Evolutionary conservation across 148 eudicot genomes (phyloP).

Genomic region (Selenicereus undatus): DNA sequence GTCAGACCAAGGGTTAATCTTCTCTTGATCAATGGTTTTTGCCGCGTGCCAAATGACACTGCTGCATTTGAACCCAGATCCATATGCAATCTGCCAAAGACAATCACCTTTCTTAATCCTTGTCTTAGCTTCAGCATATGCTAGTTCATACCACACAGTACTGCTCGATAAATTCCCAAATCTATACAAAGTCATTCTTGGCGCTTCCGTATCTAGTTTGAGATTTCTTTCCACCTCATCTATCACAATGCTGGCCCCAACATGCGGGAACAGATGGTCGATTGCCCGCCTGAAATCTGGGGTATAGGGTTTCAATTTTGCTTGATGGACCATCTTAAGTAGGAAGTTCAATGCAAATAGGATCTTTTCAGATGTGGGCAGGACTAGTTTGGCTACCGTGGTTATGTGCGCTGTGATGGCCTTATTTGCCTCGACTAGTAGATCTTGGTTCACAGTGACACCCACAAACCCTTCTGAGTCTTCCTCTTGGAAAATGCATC

Average conservation of each 20-base stretch:
- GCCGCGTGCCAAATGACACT: conserved; percentile 6
- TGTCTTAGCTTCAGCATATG: conserved; percentile 11
- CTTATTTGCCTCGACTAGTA: conserved; percentile 24
- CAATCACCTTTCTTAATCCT: conserved; percentile 2
- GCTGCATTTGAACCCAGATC: conserved; percentile 8
- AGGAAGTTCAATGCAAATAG: background rate
- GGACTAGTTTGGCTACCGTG: conserved; percentile 23
- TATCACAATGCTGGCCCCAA: background rate
- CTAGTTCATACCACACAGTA: conserved; percentile 9
- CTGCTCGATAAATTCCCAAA: conserved; percentile 6
- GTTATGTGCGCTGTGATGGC: conserved; percentile 27
- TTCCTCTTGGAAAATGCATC: conserved; percentile 34
- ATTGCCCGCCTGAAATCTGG: conserved; percentile 13
- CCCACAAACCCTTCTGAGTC: conserved; percentile 30
- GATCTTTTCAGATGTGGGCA: conserved; percentile 31
- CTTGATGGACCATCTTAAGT: background rate
- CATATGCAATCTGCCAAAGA: conserved; percentile 4
- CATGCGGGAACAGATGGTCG: conserved; percentile 10
- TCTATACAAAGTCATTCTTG: conserved; percentile 14
- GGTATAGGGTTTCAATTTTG: conserved; percentile 5
- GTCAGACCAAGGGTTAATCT: conserved; percentile 3
- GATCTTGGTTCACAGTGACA: conserved; percentile 29
- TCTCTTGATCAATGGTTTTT: background rate
- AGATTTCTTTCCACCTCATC: conserved; percentile 4
- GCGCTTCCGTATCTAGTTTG: background rate